These are phyloP conservation scores for Edaphochlamys debaryana DNA, from an alignment of 139 green algal species.

Conservation along the genomic window DNA sequence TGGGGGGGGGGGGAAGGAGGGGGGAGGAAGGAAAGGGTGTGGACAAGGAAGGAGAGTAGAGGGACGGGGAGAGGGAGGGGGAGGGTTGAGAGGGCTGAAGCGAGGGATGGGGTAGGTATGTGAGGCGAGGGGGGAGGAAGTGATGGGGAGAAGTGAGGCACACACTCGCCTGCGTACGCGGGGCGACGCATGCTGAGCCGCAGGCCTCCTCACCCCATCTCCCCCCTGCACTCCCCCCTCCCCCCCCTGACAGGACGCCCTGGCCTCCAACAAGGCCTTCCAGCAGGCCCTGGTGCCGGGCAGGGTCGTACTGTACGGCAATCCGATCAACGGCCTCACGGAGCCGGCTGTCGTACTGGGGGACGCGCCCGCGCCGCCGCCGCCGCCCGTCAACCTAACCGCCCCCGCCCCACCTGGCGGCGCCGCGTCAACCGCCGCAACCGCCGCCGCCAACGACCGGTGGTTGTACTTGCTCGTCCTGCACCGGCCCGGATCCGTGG, in stretches of 20 bases:
- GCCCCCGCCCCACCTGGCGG: too few relatives aligned
- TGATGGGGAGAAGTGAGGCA: too few relatives aligned
- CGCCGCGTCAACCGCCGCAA: background rate
- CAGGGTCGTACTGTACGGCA: slow-evolving; percentile 68
- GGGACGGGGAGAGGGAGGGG: too few relatives aligned
- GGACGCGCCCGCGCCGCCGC: slow-evolving; percentile 7
- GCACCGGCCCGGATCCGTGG: slow-evolving; percentile 48
- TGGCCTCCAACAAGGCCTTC: slow-evolving; percentile 62
- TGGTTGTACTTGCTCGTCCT: slow-evolving; percentile 63
- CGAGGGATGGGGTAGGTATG: too few relatives aligned
- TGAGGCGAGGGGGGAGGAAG: too few relatives aligned
- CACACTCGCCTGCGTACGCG: too few relatives aligned
- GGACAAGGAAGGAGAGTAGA: too few relatives aligned
- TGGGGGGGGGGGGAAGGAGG: background rate
- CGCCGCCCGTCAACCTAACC: background rate
- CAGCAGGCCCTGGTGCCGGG: slow-evolving; percentile 67
- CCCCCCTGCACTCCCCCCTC: background rate
- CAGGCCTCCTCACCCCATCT: too few relatives aligned
- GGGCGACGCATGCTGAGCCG: too few relatives aligned
- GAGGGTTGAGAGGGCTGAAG: too few relatives aligned
- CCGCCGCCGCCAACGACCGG: background rate
- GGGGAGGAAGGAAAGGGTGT: background rate
- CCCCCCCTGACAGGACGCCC: slow-evolving; percentile 50
- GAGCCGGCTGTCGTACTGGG: slow-evolving; percentile 74
- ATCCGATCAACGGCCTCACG: slow-evolving; percentile 57